Evolutionary conservation across 352 stramenopile genomes (phyloP).

Genomic region (Phytophthora pistaciae): DNA sequence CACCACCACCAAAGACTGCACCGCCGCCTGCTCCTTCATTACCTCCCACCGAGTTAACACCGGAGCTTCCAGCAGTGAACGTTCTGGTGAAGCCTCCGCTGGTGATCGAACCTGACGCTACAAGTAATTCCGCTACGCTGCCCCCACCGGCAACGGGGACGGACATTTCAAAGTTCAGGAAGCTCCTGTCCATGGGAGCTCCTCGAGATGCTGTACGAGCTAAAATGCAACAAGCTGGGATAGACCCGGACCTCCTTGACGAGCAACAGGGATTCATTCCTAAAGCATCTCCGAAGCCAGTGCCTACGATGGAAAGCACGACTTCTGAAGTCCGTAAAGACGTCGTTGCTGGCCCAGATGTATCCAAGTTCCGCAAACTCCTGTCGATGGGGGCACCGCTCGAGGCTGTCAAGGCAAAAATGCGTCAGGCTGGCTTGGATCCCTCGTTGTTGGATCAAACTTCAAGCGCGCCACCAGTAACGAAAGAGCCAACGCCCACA

Average conservation of each 20-base stretch:
- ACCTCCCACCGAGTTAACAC: constrained; percentile 27
- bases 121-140: neutral
- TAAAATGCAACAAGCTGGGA: constrained; percentile 82
- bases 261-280: constrained; percentile 56
- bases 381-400: constrained; percentile 79
- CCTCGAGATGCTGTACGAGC: constrained; percentile 78
- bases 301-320: constrained; percentile 5
- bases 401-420: constrained; percentile 73
- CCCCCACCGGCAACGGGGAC: constrained; percentile 22
- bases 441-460: constrained; percentile 56
- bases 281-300: constrained; percentile 26
- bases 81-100: constrained; percentile 17
- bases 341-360: constrained; percentile 25
- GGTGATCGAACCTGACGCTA: constrained; percentile 20
- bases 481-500: constrained; percentile 45
- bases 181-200: constrained; percentile 91
- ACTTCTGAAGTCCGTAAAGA: neutral
- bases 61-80: constrained; percentile 11
- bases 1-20: neutral
- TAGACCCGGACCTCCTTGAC: constrained; percentile 66
- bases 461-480: constrained; percentile 1
- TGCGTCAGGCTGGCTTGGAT: constrained; percentile 75
- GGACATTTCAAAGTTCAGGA: constrained; percentile 91
- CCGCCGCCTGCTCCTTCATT: constrained; percentile 26
- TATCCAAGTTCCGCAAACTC: constrained; percentile 93